Evolutionary conservation across 108 stramenopile species (phyloP).

Genomic region (Discostella stelligeroides): DNA sequence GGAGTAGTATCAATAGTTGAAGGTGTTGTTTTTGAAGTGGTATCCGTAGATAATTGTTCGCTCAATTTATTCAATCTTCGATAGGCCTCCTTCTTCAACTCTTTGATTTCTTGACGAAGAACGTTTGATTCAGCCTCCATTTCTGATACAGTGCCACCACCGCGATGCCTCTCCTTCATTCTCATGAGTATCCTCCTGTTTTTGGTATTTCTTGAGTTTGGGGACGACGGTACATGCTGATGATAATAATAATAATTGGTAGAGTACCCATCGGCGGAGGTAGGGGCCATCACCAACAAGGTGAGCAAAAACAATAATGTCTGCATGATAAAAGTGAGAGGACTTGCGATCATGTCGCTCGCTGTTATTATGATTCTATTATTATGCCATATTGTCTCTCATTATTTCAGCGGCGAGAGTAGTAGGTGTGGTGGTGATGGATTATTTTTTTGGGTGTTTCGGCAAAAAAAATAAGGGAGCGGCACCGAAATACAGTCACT

Average conservation of each 20-base stretch:
- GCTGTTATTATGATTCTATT: too few relatives aligned
- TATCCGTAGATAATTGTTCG: conserved; percentile 35
- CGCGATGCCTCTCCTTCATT: conserved; percentile 3
- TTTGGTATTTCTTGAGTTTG: conserved; percentile 62
- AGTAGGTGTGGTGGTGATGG: too few relatives aligned
- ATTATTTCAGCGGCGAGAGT: too few relatives aligned
- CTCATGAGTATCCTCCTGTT: conserved; percentile 5
- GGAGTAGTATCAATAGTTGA: not conserved
- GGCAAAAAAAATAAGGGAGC: too few relatives aligned
- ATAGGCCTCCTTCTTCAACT: conserved; percentile 64
- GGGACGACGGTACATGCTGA: not conserved
- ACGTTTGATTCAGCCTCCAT: conserved; percentile 48
- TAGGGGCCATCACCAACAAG: too few relatives aligned
- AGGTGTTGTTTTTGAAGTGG: not conserved
- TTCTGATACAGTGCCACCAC: conserved; percentile 22
- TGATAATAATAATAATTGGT: not conserved
- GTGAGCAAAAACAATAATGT: too few relatives aligned
- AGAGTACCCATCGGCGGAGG: not conserved
- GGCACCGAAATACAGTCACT: too few relatives aligned
- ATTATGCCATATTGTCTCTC: too few relatives aligned
- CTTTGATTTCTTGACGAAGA: conserved; percentile 65
- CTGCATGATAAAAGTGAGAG: too few relatives aligned
- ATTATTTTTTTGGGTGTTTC: too few relatives aligned
- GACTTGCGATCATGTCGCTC: too few relatives aligned
- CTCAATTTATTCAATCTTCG: conserved; percentile 56